Percentiles rank a stretch among this genome's conserved stretches.
Conservation (phyloP, 2,329 filamentous ascomycete genomes). For the Botrytis fabae region DNA sequence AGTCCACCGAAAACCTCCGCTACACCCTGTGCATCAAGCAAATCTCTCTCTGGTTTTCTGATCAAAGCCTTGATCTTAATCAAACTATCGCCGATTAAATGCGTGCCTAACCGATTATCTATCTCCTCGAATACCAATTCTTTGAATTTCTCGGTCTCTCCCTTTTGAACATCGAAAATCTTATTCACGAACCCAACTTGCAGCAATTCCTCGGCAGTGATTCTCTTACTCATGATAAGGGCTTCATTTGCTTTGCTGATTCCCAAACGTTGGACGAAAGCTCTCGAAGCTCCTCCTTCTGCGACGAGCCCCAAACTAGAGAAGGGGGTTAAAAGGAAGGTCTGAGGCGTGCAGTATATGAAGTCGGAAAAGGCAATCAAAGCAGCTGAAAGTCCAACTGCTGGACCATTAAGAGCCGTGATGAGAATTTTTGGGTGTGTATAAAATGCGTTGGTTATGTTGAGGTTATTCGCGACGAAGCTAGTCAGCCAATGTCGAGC, state of each 20-base stretch:
- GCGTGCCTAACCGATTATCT: constrained; percentile 74
- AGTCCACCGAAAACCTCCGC: constrained; percentile 84
- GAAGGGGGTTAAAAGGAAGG: constrained; percentile 91
- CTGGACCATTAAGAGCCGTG: constrained; percentile 87
- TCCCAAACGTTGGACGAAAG: constrained; percentile 78
- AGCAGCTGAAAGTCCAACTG: constrained; percentile 83
- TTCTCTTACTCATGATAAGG: constrained; percentile 82
- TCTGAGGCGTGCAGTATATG: constrained; percentile 78
- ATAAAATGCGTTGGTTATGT: constrained; percentile 88
- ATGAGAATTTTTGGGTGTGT: constrained; percentile 92
- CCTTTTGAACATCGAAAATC: constrained; percentile 62
- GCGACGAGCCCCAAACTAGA: constrained; percentile 84
- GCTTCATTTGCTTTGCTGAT: constrained; percentile 86
- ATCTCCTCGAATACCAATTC: constrained; percentile 74
- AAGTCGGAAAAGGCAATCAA: constrained; percentile 85
- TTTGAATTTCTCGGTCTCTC: constrained; percentile 69
- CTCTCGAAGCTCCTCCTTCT: constrained; percentile 79
- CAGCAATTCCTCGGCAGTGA: constrained; percentile 71
- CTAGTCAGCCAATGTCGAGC: constrained; percentile 60
- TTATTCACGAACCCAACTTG: constrained; percentile 82
- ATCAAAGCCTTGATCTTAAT: constrained; percentile 84
- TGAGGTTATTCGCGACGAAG: constrained; percentile 85
- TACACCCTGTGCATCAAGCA: constrained; percentile 75
- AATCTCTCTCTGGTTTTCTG: constrained; percentile 67
- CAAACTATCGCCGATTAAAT: constrained; percentile 78